A percentile compares a stretch with the other conserved stretches of the same genome.
These are phyloP conservation scores for Helianthus annuus DNA, from an alignment of 129 eudicot species.

Conservation along the genomic window HanXRQr2.0-SUNRISE NC_035447.2:148051833-148052332, in stretches of 20 bases:
- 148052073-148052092: slow-evolving; percentile 34
- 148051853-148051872: background rate
- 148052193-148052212: slow-evolving; percentile 18
- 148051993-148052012: slow-evolving; percentile 95
- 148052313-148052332: too few species aligned
- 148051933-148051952: background rate
- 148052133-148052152: too few species aligned
- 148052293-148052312: too few species aligned
- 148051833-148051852: too few species aligned
- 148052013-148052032: slow-evolving; percentile 93
- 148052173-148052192: slow-evolving; percentile 27
- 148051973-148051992: slow-evolving; percentile 68
- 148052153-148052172: slow-evolving; percentile 17
- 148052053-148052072: slow-evolving; percentile 66
- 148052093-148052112: slow-evolving; percentile 12
- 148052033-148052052: slow-evolving; percentile 87
- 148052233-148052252: background rate
- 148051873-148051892: slow-evolving; percentile 4
- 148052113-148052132: slow-evolving; percentile 10
- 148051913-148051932: background rate
- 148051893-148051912: background rate
- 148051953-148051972: background rate
- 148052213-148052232: slow-evolving; percentile 1
- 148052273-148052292: too few species aligned
- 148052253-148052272: too few species aligned